Evolutionary conservation across 306 rosid species (phyloP).

Genomic region (Rosa lucieae): DNA sequence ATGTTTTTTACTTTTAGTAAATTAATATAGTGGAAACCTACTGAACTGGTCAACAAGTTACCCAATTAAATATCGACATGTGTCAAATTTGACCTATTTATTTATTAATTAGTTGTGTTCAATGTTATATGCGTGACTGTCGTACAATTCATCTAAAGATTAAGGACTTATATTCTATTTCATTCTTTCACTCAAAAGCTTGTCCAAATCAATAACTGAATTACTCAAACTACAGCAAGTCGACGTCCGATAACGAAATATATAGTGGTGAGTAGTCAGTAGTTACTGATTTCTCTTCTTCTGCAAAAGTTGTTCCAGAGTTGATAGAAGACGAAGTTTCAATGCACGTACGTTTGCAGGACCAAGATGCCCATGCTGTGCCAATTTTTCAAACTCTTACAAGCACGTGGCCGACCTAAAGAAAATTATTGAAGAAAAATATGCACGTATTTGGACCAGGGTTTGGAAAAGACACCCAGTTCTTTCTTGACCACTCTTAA

Average conservation of each 20-base stretch:
- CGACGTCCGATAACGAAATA: neutral
- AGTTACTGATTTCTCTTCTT: slow-evolving; percentile 1
- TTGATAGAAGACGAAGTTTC: neutral
- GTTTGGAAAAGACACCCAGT: neutral
- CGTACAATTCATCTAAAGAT: no score
- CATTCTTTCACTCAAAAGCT: neutral
- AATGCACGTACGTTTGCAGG: slow-evolving; percentile 12
- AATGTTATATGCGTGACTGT: neutral
- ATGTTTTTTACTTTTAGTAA: no score
- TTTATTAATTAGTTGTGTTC: neutral
- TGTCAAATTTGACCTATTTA: no score
- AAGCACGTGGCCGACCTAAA: neutral
- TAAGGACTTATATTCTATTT: neutral
- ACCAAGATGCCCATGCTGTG: neutral
- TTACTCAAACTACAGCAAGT: neutral
- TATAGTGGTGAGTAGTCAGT: neutral
- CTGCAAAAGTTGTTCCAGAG: neutral
- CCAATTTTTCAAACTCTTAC: neutral
- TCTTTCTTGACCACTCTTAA: neutral
- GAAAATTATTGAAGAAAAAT: neutral
- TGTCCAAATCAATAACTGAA: neutral
- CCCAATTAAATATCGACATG: no score
- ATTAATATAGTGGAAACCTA: no score
- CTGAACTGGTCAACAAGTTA: no score
- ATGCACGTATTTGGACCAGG: slow-evolving; percentile 8